Evolutionary conservation across 768 basidiomycete genomes (phyloP).

Genomic region (Naganishia vishniacii): DNA sequence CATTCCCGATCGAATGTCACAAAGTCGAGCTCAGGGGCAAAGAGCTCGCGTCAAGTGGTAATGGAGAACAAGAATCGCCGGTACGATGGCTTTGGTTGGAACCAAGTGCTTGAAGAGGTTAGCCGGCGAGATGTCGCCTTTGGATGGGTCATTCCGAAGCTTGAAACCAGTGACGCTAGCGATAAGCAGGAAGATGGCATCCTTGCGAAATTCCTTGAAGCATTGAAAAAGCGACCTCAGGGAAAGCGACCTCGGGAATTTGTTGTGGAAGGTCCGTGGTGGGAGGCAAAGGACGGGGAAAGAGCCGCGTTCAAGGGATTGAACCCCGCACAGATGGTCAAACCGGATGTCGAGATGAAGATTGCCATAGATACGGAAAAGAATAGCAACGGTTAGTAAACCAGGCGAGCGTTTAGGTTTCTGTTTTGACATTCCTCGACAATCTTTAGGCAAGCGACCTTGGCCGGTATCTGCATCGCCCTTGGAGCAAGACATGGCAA

Average conservation of each 20-base stretch:
- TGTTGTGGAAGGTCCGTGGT: background rate
- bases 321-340: background rate
- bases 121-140: background rate
- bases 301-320: constrained; percentile 16
- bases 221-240: constrained; percentile 4
- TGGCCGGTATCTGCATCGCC: constrained; percentile 21
- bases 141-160: constrained; percentile 1
- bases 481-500: constrained; percentile 27
- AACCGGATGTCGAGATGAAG: constrained; percentile 3
- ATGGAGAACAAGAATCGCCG: background rate
- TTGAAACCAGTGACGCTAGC: background rate
- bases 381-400: constrained; percentile 23
- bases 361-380: constrained; percentile 15
- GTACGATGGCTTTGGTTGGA: constrained; percentile 12
- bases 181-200: background rate
- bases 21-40: background rate
- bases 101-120: constrained; percentile 7
- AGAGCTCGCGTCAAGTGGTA: background rate
- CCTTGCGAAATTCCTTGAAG: background rate
- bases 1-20: background rate
- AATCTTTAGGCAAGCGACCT: constrained; percentile 20
- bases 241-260: background rate
- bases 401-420: background rate
- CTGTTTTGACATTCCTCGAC: background rate
- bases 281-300: constrained; percentile 12